Evolutionary conservation across 2,329 filamentous ascomycete genomes (phyloP).

Genomic region (Leptographium lundbergii): DNA sequence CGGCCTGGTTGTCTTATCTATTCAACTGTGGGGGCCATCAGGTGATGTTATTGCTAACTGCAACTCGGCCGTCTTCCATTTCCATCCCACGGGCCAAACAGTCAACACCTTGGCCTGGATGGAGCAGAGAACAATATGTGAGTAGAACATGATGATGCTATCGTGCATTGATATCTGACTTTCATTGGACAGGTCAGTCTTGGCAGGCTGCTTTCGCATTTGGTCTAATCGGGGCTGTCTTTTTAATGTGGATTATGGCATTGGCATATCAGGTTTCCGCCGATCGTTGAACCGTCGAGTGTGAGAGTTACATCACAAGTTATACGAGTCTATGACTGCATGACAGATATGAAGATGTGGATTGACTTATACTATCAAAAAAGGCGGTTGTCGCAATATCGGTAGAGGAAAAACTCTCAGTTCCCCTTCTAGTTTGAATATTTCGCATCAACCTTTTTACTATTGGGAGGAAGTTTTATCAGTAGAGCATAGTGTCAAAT

Average conservation of each 20-base stretch:
- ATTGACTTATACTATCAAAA: too few relatives aligned
- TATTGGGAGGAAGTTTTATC: too few relatives aligned
- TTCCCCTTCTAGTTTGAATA: constrained; percentile 14
- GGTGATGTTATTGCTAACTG: constrained; percentile 49
- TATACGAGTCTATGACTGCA: not conserved
- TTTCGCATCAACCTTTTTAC: constrained; percentile 24
- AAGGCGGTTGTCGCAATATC: too few relatives aligned
- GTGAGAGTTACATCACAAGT: too few relatives aligned
- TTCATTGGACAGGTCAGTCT: constrained; percentile 32
- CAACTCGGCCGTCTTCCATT: constrained; percentile 42
- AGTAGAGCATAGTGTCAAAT: too few relatives aligned
- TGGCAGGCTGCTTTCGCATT: constrained; percentile 56
- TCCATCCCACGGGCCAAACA: constrained; percentile 36
- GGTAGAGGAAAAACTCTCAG: too few relatives aligned
- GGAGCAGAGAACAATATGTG: constrained; percentile 50
- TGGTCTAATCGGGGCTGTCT: constrained; percentile 44
- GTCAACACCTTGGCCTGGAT: constrained; percentile 49
- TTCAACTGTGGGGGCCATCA: constrained; percentile 50
- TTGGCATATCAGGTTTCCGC: constrained; percentile 54
- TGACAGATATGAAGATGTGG: too few relatives aligned
- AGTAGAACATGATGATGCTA: constrained; percentile 14
- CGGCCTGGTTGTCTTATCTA: constrained; percentile 46
- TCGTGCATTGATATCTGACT: not conserved
- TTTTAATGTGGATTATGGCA: constrained; percentile 55
- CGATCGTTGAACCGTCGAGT: too few relatives aligned